Conservation (phyloP, 1,284 basidiomycete species). For the Chalciporus sp. region DNA sequence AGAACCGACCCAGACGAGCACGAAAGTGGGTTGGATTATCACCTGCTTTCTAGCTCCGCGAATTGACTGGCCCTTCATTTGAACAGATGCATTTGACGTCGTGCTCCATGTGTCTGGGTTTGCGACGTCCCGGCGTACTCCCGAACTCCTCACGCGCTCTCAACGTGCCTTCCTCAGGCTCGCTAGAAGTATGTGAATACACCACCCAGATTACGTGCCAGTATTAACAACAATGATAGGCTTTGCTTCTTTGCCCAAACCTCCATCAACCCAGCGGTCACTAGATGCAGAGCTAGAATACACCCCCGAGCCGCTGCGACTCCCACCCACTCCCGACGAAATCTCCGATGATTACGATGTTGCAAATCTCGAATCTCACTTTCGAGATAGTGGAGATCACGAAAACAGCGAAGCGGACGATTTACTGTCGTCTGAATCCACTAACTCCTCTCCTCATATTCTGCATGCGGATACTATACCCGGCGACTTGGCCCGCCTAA, state of each 20-base stretch:
- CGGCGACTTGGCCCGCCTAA: conserved; percentile 54
- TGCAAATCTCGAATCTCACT: conserved; percentile 35
- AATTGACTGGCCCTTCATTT: not conserved
- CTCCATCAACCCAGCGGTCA: conserved; percentile 26
- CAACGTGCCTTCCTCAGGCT: conserved; percentile 76
- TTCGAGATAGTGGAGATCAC: conserved; percentile 24
- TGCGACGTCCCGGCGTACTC: conserved; percentile 61
- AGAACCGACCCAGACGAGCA: conserved; percentile 5
- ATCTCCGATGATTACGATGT: conserved; percentile 62
- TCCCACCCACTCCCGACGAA: conserved; percentile 63
- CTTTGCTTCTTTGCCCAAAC: conserved; percentile 65
- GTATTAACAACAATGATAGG: conserved; percentile 40
- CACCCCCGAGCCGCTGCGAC: conserved; percentile 41
- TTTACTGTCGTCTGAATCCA: conserved; percentile 12
- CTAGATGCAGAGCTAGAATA: conserved; percentile 42
- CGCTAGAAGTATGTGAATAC: conserved; percentile 62
- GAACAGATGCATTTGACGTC: conserved; percentile 58
- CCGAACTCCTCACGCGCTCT: conserved; percentile 67
- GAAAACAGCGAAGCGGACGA: conserved; percentile 26
- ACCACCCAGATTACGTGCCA: not conserved
- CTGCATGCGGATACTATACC: conserved; percentile 20
- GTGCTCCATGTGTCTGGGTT: conserved; percentile 78
- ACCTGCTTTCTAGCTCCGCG: not conserved
- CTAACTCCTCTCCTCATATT: conserved; percentile 13
- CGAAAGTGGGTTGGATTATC: conserved; percentile 16